A percentile compares a stretch with the other conserved stretches of the same genome.
These are phyloP conservation scores for Solanum commersonii DNA, from an alignment of 257 asterid species.

Conservation along the genomic window DNA sequence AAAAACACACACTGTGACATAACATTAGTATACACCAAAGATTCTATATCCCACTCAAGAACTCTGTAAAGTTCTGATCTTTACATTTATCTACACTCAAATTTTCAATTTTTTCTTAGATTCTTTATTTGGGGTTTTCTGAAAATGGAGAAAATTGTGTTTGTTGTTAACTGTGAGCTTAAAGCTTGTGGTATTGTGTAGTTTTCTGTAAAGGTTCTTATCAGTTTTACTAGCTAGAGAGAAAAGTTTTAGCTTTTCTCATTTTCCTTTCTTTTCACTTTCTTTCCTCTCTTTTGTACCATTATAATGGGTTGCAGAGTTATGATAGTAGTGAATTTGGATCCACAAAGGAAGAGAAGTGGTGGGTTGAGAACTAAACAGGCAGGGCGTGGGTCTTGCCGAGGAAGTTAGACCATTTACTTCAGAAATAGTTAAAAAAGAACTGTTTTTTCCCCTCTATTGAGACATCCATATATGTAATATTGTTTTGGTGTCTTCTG, in stretches of 20 bases:
- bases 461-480: background rate
- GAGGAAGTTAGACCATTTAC: conserved; percentile 72
- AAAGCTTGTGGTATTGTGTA: conserved; percentile 90
- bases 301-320: conserved; percentile 56
- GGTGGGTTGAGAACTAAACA: conserved; percentile 96
- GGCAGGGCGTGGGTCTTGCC: conserved; percentile 97
- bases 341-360: conserved; percentile 82
- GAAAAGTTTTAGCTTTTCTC: background rate
- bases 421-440: background rate
- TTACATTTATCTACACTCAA: background rate
- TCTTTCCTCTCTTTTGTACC: conserved; percentile 1
- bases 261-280: conserved; percentile 3
- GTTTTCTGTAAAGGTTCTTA: conserved; percentile 14
- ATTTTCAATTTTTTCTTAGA: background rate
- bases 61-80: conserved; percentile 26
- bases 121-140: background rate
- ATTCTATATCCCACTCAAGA: background rate
- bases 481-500: conserved; percentile 18
- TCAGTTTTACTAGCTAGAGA: background rate
- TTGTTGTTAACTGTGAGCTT: conserved; percentile 55
- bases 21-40: background rate
- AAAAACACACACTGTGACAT: conserved; percentile 1
- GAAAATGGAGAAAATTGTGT: conserved; percentile 55
- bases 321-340: conserved; percentile 51
- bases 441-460: background rate